Evolutionary conservation across 2,329 filamentous ascomycete species (phyloP).

Genomic region (Corinectria fuckeliana): DNA sequence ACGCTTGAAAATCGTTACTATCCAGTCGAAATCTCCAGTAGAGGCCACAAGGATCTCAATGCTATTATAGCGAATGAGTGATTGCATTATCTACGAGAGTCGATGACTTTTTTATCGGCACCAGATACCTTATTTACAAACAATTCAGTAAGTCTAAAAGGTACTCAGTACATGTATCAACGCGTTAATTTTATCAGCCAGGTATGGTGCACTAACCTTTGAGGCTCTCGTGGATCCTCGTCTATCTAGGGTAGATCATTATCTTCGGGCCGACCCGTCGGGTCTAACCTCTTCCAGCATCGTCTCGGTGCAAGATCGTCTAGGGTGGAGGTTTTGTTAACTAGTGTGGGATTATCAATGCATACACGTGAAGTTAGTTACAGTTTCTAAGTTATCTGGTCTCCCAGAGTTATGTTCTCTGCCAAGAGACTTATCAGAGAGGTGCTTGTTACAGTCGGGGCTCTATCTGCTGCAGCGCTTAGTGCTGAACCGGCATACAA

Average conservation of each 20-base stretch:
- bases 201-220: too few species aligned
- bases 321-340: neutral
- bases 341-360: neutral
- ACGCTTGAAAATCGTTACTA: too few species aligned
- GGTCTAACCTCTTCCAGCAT: neutral
- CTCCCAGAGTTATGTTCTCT: neutral
- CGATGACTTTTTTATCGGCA: too few species aligned
- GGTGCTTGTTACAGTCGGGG: neutral
- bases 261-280: neutral
- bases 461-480: neutral
- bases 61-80: too few species aligned
- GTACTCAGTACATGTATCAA: too few species aligned
- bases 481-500: neutral
- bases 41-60: too few species aligned
- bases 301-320: neutral
- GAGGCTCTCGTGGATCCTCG: neutral
- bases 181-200: too few species aligned
- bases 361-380: neutral
- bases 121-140: too few species aligned
- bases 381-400: neutral
- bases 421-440: neutral
- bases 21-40: too few species aligned
- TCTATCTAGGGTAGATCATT: neutral
- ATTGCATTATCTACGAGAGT: too few species aligned
- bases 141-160: too few species aligned